Conservation (phyloP, 1,284 basidiomycete genomes). For the Ustilago trichophora region DNA sequence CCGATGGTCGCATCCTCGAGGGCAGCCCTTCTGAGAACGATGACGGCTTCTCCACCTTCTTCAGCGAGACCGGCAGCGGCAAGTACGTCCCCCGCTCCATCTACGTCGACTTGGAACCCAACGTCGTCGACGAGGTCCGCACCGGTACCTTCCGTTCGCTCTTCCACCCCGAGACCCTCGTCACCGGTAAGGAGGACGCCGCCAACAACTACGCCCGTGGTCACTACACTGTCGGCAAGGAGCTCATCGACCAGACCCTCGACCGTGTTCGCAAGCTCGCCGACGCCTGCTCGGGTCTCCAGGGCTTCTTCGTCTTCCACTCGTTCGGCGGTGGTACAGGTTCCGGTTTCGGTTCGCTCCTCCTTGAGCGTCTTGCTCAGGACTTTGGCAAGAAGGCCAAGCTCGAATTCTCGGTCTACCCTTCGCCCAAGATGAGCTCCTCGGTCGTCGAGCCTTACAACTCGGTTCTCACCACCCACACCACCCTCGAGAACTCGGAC, state of each 20-base stretch:
- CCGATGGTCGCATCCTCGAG: constrained; percentile 68
- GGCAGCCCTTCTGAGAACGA: constrained; percentile 79
- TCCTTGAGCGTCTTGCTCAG: constrained; percentile 92
- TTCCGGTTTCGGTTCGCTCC: constrained; percentile 96
- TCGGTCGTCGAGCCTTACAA: constrained; percentile 99
- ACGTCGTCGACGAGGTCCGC: constrained; percentile 95
- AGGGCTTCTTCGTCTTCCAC: constrained; percentile 99
- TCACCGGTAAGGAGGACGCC: constrained; percentile 98
- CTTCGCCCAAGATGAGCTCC: constrained; percentile 77
- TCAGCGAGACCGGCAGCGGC: constrained; percentile 66
- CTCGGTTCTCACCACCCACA: constrained; percentile 97
- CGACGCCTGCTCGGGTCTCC: constrained; percentile 96
- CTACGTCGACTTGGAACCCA: constrained; percentile 94
- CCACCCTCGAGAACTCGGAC: constrained; percentile 98
- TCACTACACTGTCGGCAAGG: constrained; percentile 93
- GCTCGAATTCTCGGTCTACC: constrained; percentile 98
- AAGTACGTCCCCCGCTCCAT: constrained; percentile 96
- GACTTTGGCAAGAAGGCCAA: constrained; percentile 99
- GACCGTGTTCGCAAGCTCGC: constrained; percentile 95
- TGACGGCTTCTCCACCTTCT: constrained; percentile 93
- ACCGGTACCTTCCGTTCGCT: constrained; percentile 91
- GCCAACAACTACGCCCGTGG: constrained; percentile 91
- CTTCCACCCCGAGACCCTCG: constrained; percentile 99
- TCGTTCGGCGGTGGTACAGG: constrained; percentile 99
- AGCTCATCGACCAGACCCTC: constrained; percentile 81